Evolutionary conservation across 2,329 filamentous ascomycete genomes (phyloP).

Genomic region (Biscogniauxia mediterranea): DNA sequence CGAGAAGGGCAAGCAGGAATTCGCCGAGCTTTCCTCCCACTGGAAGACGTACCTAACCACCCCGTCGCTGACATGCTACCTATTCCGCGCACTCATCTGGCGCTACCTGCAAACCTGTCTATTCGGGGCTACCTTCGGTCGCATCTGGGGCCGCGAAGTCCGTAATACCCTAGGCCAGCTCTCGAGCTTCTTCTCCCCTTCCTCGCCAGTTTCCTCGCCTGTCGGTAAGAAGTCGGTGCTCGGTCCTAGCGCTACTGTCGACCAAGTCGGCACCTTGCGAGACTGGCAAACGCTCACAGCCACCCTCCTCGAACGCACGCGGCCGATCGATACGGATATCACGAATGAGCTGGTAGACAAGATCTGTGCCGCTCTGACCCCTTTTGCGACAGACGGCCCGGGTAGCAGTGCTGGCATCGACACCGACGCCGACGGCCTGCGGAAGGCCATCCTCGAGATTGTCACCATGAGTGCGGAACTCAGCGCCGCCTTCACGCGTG

Average conservation of each 20-base stretch:
- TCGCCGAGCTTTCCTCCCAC: constrained; percentile 25
- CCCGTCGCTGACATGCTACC: constrained; percentile 19
- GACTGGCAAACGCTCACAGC: constrained; percentile 27
- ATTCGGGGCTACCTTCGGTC: constrained; percentile 19
- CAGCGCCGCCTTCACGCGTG: constrained; percentile 19
- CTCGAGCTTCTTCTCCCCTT: constrained; percentile 10
- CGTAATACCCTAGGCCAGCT: constrained; percentile 16
- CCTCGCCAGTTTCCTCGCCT: background rate
- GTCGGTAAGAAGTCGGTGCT: background rate
- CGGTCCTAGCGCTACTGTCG: background rate
- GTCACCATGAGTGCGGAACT: constrained; percentile 23
- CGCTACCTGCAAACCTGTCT: constrained; percentile 26
- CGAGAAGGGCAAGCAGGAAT: constrained; percentile 17
- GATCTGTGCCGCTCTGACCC: constrained; percentile 19
- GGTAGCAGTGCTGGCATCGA: background rate
- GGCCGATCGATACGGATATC: constrained; percentile 18
- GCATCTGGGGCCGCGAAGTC: constrained; percentile 24
- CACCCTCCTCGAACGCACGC: constrained; percentile 17
- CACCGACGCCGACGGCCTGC: constrained; percentile 10
- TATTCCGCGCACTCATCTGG: constrained; percentile 32
- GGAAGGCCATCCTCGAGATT: constrained; percentile 17
- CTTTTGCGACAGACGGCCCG: constrained; percentile 12
- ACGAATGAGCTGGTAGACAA: constrained; percentile 15
- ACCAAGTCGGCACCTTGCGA: constrained; percentile 11
- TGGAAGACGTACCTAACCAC: constrained; percentile 28